Base-by-base conservation (phyloP, 2,329 filamentous ascomycete genomes). In the Colletotrichum karsti region DNA sequence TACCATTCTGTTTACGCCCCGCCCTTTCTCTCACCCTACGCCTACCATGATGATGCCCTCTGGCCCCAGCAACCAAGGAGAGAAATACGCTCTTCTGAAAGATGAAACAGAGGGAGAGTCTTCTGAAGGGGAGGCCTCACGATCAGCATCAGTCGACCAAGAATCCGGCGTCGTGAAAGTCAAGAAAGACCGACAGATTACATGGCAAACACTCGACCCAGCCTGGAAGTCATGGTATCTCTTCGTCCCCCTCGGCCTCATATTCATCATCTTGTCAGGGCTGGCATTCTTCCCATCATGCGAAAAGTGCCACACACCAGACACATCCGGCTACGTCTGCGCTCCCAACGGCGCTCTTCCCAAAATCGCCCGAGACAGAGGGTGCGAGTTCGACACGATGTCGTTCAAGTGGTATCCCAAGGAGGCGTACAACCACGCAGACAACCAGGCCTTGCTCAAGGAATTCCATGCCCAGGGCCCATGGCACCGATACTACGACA, bases 331-430 rank as follows among this genome's bases (percentile, higher is more conserved):
- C 5, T 61, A 66, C 18, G 56, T 55, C 39, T 61, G 56, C 56
- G 56, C 63, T 3, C 56, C 63, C 10, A 54, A 61, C 39, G 63
- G 56, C 28, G 63, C 63, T 7, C 26, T 54, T 8, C 63, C 63
- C n/a, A 44, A 54, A 5, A 60, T 61, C 13, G 63, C 63, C 4
- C 63, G 63, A 26, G 56, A 60, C 22, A 20, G 63, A 18, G 63
- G 63, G 3, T 66, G 63, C 56, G 63, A 66, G 48, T 66, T 66
- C 39, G 56, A 61, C 39, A 66, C 56, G n/a, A 61, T 66, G 46
- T 61, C 63, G 1, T 61, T 61, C 39, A 60, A 66, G 12, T 66
- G 63, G 63, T 66, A 48, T 26, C 55, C 55, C 20, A 60, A 55
- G 37, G 39, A 60, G 18, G 35, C 56, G n/a, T 54, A 46, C 35